Base-by-base conservation (phyloP, 495 filamentous ascomycete genomes). In the Penicillium mononematosum region DNA sequence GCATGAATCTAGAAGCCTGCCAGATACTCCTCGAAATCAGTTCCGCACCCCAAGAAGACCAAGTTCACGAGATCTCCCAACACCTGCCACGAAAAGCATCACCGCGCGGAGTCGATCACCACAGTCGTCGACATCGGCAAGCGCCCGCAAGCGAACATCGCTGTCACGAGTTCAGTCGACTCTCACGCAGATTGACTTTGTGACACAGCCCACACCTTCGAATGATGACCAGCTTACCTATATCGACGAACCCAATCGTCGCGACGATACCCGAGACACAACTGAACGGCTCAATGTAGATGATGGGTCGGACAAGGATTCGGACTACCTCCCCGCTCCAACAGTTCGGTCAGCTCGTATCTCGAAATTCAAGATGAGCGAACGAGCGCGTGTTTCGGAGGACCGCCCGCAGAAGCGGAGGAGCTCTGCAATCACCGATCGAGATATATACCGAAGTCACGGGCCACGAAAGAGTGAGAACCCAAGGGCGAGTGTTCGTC, bases 171-270 rank as follows among this genome's bases (percentile, higher is more conserved):
- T 62, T 3, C 76, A 78, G 36, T 64, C 74, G 2, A 79, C 76
- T 4, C 64, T 79, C 16, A 79, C 76, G 2, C 76, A 79, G 45
- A 72, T 79, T 32, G 73, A 75, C 34, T 77, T 75, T 47, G 74
- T 77, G 32, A 67, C 70, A 2, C 65, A 62, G 41, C 32, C 58
- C 47, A 41, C 65, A 49, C 57, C 56, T 24, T 51, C 45, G 5
- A 63, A 73, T 41, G 64, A 77, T 51, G 71, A 75, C 29, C 58
- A 67, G 31, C 66, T 70, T 7, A 61, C 72, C 17, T 75, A 75
- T 55, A 62, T 75, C 34, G 56, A 64, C n/a, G 57, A 58, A 32
- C 14, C 46, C 24, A 39, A 45, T 24, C 17, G 16, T 8, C 38
- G 31, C 5, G 41, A 46, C 32, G 38, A 42, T 16, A 41, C 38